Conservation (phyloP, 2,329 filamentous ascomycete genomes). For the Clonostachys rhizophaga region DNA sequence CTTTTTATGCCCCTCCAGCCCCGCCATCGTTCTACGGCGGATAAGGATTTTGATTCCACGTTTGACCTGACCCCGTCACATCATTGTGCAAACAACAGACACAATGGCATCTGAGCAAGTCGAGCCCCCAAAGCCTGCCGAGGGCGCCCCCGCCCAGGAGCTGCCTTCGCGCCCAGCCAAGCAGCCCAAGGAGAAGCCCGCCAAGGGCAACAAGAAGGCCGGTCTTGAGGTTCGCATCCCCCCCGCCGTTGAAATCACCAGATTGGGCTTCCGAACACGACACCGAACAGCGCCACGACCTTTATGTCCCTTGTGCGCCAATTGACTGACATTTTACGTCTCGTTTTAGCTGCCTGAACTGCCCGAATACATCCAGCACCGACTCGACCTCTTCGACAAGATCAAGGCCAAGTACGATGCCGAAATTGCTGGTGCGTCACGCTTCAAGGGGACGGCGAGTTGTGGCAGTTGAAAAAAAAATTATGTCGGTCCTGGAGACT, state of each 20-base stretch:
- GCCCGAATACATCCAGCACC: conserved; percentile 77
- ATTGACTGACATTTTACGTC: conserved; percentile 11
- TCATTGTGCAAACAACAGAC: no score
- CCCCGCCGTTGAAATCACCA: background rate
- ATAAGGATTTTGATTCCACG: no score
- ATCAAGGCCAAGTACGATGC: conserved; percentile 81
- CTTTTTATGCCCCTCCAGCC: no score
- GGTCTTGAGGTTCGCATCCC: conserved; percentile 37
- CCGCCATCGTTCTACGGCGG: no score
- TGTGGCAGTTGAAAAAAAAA: background rate
- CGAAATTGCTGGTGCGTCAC: conserved; percentile 49
- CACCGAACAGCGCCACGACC: background rate
- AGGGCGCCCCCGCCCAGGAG: conserved; percentile 22
- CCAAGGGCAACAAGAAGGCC: conserved; percentile 50
- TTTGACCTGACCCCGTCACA: no score
- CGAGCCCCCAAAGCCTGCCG: conserved; percentile 23
- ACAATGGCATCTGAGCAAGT: conserved; percentile 30
- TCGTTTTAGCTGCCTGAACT: conserved; percentile 30
- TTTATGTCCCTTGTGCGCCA: background rate
- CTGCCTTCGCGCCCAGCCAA: conserved; percentile 28
- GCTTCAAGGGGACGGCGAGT: background rate
- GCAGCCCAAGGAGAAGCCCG: conserved; percentile 25
- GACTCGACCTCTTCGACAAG: conserved; percentile 83
- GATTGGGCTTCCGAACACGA: background rate
- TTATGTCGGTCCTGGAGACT: background rate